Base-by-base conservation (phyloP, 176 grass and related monocot genomes). In the Musa troglodytarum region DNA sequence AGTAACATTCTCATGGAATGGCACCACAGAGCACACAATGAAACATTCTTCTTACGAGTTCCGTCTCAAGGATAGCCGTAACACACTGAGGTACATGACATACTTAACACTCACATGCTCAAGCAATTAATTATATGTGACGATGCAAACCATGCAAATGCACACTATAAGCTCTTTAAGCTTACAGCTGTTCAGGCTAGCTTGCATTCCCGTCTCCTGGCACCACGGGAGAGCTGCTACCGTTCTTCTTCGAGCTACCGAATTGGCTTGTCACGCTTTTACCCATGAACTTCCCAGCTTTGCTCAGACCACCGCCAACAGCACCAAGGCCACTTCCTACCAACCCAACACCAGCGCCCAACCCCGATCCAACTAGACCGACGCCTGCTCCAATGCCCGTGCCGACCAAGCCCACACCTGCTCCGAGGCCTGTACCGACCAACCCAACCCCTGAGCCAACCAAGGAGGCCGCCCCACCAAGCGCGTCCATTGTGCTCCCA, bases 201-300 rank as follows among this genome's bases (percentile, higher is more conserved):
- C 20, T 77, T 50, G 13, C 49, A 53, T 77, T 65, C 28, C 69
- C n/a, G 11, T 75, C 21, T 1, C 17, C 62, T 53, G 79, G 71
- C 69, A 57, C 22, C 17, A 62, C 66, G 22, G 53, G 65, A 50
- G 66, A 15, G 55, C n/a, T 43, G 78, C 65, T 89, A 21, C 73
- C 25, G 49, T 84, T 90, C 78, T 82, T 92, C 84, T 83, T 99
- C 23, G 90, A 84, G 78, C 86, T 91, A 76, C 84, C 82, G 75
- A 98, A 93, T 17, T 78, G 94, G 7, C 80, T 80, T 1, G 94
- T 91, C 57, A 98, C 88, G 23, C 85, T 89, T 77, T 82, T 81
- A 52, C 88, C 81, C 82, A 94, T 84, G 80, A 87, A 85, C 73
- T 86, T 99, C 75, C 95, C 80, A 22, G 95, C 95, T 69, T 89